Conservation (phyloP, 345 rosid genomes). For the Mangifera indica region DNA sequence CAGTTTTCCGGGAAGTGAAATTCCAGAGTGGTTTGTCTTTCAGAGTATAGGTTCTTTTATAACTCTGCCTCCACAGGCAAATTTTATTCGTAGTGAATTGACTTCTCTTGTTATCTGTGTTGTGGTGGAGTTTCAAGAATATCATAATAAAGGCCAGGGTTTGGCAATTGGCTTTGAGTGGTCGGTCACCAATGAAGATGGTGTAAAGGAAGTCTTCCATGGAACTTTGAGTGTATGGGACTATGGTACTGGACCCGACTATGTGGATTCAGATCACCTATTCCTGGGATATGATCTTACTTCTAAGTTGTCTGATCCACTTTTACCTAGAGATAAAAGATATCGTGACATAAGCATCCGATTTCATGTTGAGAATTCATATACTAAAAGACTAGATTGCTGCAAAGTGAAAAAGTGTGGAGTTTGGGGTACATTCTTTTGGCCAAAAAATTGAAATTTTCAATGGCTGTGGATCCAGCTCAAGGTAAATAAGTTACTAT, state of each 20-base stretch:
- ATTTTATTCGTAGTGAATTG: neutral
- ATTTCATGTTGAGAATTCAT: neutral
- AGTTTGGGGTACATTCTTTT: neutral
- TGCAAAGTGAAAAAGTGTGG: neutral
- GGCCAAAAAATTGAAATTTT: no score
- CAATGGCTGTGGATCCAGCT: no score
- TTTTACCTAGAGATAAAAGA: neutral
- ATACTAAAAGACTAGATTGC: neutral
- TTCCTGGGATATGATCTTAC: neutral
- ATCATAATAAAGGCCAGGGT: neutral
- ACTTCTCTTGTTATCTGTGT: neutral
- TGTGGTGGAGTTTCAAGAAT: neutral
- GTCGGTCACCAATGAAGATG: neutral
- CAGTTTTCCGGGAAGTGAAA: neutral
- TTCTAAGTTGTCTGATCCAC: neutral
- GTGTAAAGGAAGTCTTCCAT: no score
- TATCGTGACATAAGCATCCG: neutral
- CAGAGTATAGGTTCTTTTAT: neutral
- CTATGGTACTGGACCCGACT: neutral
- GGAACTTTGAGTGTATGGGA: neutral
- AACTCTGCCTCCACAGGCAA: neutral
- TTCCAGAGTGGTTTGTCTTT: neutral
- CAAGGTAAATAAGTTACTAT: no score
- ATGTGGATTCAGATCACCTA: neutral
- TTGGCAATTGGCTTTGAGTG: neutral